These are phyloP conservation scores for Erodium maritimum DNA, from an alignment of 345 rosid species.

Conservation along the genomic window DNA sequence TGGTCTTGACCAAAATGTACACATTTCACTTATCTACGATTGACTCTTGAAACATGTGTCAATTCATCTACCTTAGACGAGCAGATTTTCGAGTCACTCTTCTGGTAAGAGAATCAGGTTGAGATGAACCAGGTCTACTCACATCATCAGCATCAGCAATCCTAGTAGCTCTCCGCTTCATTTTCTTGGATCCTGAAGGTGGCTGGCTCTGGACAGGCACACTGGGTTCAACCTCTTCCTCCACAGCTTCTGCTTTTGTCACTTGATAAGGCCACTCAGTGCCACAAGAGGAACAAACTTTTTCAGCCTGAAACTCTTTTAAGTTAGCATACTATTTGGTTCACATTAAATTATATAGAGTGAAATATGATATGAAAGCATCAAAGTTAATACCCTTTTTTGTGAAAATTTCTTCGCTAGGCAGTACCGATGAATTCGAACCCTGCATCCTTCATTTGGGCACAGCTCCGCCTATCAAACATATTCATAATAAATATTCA, in stretches of 20 bases:
- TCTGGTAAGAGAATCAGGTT: conserved; percentile 21
- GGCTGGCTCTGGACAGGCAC: conserved; percentile 20
- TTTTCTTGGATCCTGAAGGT: conserved; percentile 26
- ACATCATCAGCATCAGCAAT: conserved; percentile 9
- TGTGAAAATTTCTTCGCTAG: conserved; percentile 39
- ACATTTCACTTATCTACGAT: not conserved
- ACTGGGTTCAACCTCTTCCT: conserved; percentile 22
- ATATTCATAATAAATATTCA: not conserved
- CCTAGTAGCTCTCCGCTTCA: conserved; percentile 22
- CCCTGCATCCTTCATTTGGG: conserved; percentile 43
- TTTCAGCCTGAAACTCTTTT: conserved; percentile 32
- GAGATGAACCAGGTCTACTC: conserved; percentile 29
- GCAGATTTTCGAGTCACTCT: conserved; percentile 47
- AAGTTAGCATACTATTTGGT: not conserved
- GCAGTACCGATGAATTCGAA: conserved; percentile 77
- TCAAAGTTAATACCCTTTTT: conserved; percentile 28
- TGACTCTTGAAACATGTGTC: not conserved
- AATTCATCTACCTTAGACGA: conserved; percentile 17
- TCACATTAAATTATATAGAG: not conserved
- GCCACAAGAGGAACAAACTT: conserved; percentile 56
- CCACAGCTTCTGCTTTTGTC: conserved; percentile 39
- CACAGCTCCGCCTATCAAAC: conserved; percentile 60
- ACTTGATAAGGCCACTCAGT: conserved; percentile 33
- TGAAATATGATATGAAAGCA: not conserved
- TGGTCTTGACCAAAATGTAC: conserved; percentile 5